Base-by-base conservation (phyloP, 2,329 filamentous ascomycete species). In the Diplocarpon rosae region DNA sequence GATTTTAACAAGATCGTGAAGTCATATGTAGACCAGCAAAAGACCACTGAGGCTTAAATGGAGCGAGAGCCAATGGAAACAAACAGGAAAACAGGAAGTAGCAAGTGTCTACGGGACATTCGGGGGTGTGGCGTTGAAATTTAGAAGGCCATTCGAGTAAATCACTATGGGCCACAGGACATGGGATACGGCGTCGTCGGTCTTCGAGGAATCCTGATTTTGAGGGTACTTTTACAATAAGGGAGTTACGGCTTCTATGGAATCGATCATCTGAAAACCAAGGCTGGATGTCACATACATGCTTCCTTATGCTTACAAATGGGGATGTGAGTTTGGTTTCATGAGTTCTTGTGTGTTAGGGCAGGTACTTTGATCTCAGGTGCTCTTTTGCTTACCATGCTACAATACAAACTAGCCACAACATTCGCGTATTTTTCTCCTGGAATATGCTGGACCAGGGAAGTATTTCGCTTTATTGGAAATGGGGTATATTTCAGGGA, bases 1-100 rank as follows among this genome's bases (percentile, higher is more conserved):
- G 89, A 96, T 58, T 94, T 96, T 56, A 84, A 95, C 60, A 76
- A 72, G 33, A 83, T 88, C 72, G 56, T 90, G 66, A 74, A 70
- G 49, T 79, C 79, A 61, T 80, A 78, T 52, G 69, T 50, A 10
- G 20, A 43, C n/a, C 39, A 48, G 9, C 50, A 51, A 30, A 49
- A 45, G 29, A 37, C 20, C 8, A 38, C 42, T 13, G 42, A 50
- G 15, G 41, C 44, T 41, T 39, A 50, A 15, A 24, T 24, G 4
- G 20, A 24, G 20, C 7, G 20, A 24, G 20, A 29, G 10, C 47
- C 35, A 39, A 33, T 45, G 44, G 42, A 45, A 29, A 48, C 46
- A 37, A 44, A 48, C 34, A 42, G 28, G 20, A 24, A 24, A 24
- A 24, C 20, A 24, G 20, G 20, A 3, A 24, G 24, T 37, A 46